Evolutionary conservation across 1,139 yeast genomes (phyloP), one percentile per base, ranked within the genome.

Genomic region (Meyerozyma elateridarum): DNA sequence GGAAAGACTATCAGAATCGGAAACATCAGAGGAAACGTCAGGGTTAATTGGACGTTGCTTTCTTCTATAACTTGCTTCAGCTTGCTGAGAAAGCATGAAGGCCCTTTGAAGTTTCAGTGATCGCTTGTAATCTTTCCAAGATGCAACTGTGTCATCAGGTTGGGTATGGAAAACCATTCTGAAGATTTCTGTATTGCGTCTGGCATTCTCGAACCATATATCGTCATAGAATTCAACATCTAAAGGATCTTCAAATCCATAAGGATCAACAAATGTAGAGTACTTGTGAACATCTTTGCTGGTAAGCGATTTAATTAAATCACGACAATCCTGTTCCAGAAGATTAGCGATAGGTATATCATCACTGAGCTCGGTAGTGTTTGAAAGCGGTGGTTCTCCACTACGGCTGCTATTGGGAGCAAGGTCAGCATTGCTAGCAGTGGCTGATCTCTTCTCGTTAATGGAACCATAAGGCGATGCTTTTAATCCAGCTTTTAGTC

Each of bases 121-220:
- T 22, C 72, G 78, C 52, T 85, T 88, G 54, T 88, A 93, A 31
- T 87, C 95, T 37, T 75, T 74, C 99, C 99, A 93, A 0, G 91
- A 74, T 15, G 70, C 68, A 9, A 91, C 97, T 11, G 74, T 68
- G 52, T 91, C 87, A 55, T 93, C 98, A 0, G 99, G 99, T 53
- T 91, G 97, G 42, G 88, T 79, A 43, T 89, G 91, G 70, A 93
- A 93, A 3, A 91, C 87, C 56, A 82, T 69, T 39, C 96, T 70
- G 60, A 74, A 93, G 6, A 91, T 63, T 38, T 76, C 71, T 0
- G 97, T 88, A 51, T 93, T 93, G 45, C 89, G 71, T 37, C 83
- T 65, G 0, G 98, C 97, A 51, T 76, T 78, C 8, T 84, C 81
- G 48, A 70, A 75, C 96, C 96, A 91, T n/a, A 81, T 57, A 44